Evolutionary conservation across 768 basidiomycete species (phyloP).

Genomic region (Calocera cornea): DNA sequence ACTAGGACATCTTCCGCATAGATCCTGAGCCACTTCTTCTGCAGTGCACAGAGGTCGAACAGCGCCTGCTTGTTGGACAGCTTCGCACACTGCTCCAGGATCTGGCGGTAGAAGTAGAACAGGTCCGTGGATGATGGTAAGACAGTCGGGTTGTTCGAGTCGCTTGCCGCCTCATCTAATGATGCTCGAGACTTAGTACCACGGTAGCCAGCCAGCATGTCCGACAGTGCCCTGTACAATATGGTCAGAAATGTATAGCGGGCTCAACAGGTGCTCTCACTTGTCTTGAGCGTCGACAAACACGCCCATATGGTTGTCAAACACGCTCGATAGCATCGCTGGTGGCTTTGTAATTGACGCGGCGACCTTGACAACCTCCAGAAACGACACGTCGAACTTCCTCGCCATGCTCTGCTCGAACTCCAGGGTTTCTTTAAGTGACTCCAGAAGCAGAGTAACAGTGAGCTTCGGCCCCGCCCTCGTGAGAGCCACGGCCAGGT

Average conservation of each 20-base stretch:
- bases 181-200: conserved; percentile 49
- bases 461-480: conserved; percentile 61
- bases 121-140: conserved; percentile 89
- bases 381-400: conserved; percentile 58
- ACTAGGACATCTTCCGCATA: conserved; percentile 92
- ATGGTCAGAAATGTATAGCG: too few species aligned
- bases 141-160: conserved; percentile 41
- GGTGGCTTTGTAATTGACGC: conserved; percentile 7
- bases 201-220: conserved; percentile 80
- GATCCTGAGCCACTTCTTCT: conserved; percentile 86
- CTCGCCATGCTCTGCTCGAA: conserved; percentile 72
- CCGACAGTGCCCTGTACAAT: conserved; percentile 60
- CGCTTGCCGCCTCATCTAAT: conserved; percentile 37
- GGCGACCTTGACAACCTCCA: conserved; percentile 7
- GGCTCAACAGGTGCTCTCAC: too few species aligned
- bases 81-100: conserved; percentile 84
- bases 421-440: conserved; percentile 71
- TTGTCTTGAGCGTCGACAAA: conserved; percentile 96
- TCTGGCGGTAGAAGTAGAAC: conserved; percentile 95
- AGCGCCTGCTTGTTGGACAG: conserved; percentile 73
- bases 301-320: conserved; percentile 82
- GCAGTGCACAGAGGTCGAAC: conserved; percentile 64
- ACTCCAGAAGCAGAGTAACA: conserved; percentile 70
- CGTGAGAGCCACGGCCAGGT: conserved; percentile 64
- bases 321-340: conserved; percentile 71